A percentile compares a stretch with the other conserved stretches of the same genome.
phyloP scores from a whole-genome alignment of 495 filamentous ascomycete species.

The Geopyxis carbonaria region DNA sequence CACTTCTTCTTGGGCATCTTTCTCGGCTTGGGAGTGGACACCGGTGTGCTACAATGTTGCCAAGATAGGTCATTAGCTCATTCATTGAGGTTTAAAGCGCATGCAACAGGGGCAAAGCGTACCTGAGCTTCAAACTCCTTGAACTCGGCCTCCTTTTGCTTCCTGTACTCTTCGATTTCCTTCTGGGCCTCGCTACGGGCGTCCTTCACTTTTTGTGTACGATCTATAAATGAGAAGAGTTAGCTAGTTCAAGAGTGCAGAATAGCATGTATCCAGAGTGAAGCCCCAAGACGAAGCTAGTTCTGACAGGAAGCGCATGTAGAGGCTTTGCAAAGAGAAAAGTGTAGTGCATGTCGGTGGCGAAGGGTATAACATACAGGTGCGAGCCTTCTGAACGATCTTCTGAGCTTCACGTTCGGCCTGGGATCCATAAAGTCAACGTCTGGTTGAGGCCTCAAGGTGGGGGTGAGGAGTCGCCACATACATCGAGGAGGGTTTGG shows the following conservation, averaged over 20 bases:
- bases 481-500: constrained; percentile 95
- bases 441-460: background rate
- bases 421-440: constrained; percentile 30
- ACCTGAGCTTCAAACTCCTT: constrained; percentile 91
- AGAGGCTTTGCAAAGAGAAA: no score
- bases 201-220: constrained; percentile 91
- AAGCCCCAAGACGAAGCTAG: no score
- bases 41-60: constrained; percentile 41
- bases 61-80: constrained; percentile 7
- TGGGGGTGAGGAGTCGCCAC: constrained; percentile 22
- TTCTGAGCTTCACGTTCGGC: constrained; percentile 97
- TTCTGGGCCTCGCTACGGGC: constrained; percentile 91
- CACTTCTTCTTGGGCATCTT: constrained; percentile 68
- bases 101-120: constrained; percentile 14
- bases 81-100: background rate
- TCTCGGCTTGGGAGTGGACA: constrained; percentile 73
- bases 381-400: constrained; percentile 69
- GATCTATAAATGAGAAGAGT: constrained; percentile 42
- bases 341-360: no score
- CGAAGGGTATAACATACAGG: constrained; percentile 31
- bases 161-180: constrained; percentile 89
- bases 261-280: no score
- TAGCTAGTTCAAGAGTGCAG: background rate
- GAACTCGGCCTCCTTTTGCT: constrained; percentile 82
- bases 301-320: constrained; percentile 1